Base-by-base conservation (phyloP, 345 rosid genomes). In the Eutrema yunnanense region DNA sequence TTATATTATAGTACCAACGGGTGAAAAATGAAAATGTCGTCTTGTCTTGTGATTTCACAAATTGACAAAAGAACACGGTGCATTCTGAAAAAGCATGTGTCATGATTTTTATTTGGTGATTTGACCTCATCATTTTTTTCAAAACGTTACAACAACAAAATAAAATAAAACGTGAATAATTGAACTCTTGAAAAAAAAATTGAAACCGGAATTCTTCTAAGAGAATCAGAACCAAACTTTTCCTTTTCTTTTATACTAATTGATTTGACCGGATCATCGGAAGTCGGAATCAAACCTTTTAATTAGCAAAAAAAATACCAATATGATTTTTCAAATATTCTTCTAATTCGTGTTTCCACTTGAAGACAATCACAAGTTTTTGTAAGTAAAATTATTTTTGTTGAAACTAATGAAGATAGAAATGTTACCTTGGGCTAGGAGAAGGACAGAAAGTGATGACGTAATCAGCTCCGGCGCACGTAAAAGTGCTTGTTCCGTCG, bases 401-500 rank as follows among this genome's bases (percentile, higher is more conserved):
- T 16, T 3, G 66, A 12, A 10, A 43, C 27, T 9, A 22, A 62
- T 53, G 30, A 14, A 34, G 61, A 42, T 49, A 33, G 14, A 12
- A 12, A 11, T 22, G 6, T 30, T 77, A 82, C 86, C 85, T 84
- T 41, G 84, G 68, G 30, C 72, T 66, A 10, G 81, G 73, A 32
- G 79, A 67, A 13, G 88, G 88, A 70, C 93, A 88, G 69, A 86
- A 83, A 26, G 85, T 83, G 79, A 88, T 75, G 46, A 74, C 27
- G 49, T 84, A 86, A 68, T 83, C 82, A 41, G 90, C 81, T 26
- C 79, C 77, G 13, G 53, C 72, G 66, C 90, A 88, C 33, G 88
- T 81, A 40, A 84, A 86, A 9, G 89, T 88, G 40, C 89, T 88
- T 9, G 83, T 80, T 14, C 80, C 69, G 59, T 88, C 93, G 74